Base-by-base conservation (phyloP, 169 alveolate species). In the Plasmodium yoelii region DNA sequence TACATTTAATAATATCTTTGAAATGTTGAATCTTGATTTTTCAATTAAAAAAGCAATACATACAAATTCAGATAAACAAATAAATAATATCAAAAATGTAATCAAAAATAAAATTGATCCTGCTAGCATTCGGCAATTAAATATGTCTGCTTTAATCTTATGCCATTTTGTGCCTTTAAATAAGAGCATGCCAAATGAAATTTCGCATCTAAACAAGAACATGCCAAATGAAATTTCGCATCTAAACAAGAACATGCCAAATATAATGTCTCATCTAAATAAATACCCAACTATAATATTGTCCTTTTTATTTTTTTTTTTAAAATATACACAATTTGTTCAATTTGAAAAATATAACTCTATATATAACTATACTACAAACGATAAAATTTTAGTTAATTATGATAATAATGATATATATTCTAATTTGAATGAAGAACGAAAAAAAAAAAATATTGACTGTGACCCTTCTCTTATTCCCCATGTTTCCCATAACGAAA, bases 101-200 rank as follows among this genome's bases (percentile, higher is more conserved):
- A 39, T 84, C 26, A 42, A 55, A 61, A 60, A 72, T 26, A 84
- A 55, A 34, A 69, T 69, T 2, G 91, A 84, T 55, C 57, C 87
- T 19, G 91, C 91, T 18, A 84, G 91, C 51, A 24, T 84, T 13
- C 63, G 91, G 5, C 91, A 84, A 64, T 1, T 84, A 57, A 19
- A 56, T 53, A 70, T 60, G 72, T 9, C 91, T 18, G 49, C 70
- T 13, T 19, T 84, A 44, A 84, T 84, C 59, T n/a, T 51, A 47
- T 84, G 13, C 19, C 53, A 69, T 26, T 84, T 84, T 12, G 0
- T 19, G 44, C 51, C 75, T 0, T 15, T 68, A 51, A 46, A 59
- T 19, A n/a, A n/a, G n/a, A n/a, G n/a, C n/a, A n/a, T n/a, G n/a
- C n/a, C n/a, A n/a, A n/a, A n/a, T n/a, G n/a, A n/a, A n/a, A n/a